Percentiles rank a stretch among this genome's conserved stretches.
phyloP scores from a whole-genome alignment of 306 rosid species.

The Myrica gale region DNA sequence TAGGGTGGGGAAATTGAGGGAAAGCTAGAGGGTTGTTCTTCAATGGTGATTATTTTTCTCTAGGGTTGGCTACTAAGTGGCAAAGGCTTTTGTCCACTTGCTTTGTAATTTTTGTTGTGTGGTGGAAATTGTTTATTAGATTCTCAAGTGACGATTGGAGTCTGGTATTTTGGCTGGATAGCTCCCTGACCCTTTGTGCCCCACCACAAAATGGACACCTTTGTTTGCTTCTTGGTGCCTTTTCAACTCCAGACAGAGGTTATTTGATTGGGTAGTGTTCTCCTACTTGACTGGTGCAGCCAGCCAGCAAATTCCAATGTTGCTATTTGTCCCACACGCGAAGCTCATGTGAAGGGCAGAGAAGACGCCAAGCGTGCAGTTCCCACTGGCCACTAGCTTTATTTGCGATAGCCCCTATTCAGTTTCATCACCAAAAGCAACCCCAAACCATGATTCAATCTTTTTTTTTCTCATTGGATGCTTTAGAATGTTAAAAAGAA shows the following conservation, averaged over 20 bases:
- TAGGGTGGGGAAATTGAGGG: constrained; percentile 9
- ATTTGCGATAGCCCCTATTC: neutral
- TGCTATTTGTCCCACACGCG: neutral
- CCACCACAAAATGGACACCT: constrained; percentile 13
- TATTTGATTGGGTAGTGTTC: neutral
- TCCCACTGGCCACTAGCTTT: neutral
- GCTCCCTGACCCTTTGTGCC: constrained; percentile 3
- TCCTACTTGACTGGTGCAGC: neutral
- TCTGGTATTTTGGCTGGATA: constrained; percentile 14
- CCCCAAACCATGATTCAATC: neutral
- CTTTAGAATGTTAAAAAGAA: neutral
- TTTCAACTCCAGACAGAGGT: constrained; percentile 8
- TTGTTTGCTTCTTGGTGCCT: constrained; percentile 17
- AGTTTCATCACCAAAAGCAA: neutral
- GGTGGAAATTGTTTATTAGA: constrained; percentile 14
- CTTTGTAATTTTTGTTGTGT: neutral
- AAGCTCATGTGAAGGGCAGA: neutral
- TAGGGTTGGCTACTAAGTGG: constrained; percentile 11
- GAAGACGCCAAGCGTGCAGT: neutral
- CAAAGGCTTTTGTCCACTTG: constrained; percentile 13
- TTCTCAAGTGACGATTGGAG: constrained; percentile 14
- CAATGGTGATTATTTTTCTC: constrained; percentile 1
- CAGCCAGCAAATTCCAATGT: neutral
- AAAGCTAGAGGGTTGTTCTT: constrained; percentile 5
- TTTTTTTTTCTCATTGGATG: neutral